Evolutionary conservation across 257 asterid genomes (phyloP).

Genomic region (Nicotiana tomentosiformis): DNA sequence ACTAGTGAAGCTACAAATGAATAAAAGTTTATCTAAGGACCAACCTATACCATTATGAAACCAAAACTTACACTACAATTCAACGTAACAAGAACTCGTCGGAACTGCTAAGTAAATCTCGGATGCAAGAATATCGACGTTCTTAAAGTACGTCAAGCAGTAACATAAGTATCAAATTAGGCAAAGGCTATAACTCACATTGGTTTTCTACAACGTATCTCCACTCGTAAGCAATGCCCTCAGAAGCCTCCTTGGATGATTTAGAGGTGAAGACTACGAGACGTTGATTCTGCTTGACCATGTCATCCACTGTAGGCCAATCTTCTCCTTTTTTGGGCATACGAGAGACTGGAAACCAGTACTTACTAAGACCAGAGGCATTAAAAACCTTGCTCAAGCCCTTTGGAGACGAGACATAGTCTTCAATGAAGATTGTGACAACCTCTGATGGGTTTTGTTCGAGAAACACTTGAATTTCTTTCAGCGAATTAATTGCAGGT

Average conservation of each 20-base stretch:
- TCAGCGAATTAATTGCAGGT: constrained; percentile 74
- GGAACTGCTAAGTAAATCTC: neutral
- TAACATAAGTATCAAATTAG: neutral
- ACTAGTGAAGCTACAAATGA: neutral
- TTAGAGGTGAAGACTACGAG: constrained; percentile 70
- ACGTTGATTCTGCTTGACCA: constrained; percentile 67
- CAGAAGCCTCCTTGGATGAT: constrained; percentile 59
- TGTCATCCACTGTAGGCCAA: constrained; percentile 88
- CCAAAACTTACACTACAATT: neutral
- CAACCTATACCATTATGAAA: neutral
- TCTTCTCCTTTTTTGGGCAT: constrained; percentile 76
- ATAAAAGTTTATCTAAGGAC: neutral
- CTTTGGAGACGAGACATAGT: constrained; percentile 61
- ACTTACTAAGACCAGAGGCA: constrained; percentile 63
- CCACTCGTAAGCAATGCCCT: constrained; percentile 80
- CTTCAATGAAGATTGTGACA: constrained; percentile 77
- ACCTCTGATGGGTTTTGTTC: constrained; percentile 53
- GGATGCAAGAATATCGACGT: neutral
- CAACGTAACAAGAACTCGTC: neutral
- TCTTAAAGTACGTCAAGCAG: neutral
- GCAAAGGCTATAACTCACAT: constrained; percentile 39
- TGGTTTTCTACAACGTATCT: constrained; percentile 83
- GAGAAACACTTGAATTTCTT: constrained; percentile 60
- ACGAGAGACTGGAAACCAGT: constrained; percentile 59
- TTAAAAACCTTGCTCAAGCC: constrained; percentile 63